A percentile compares a stretch with the other conserved stretches of the same genome.
phyloP scores from a whole-genome alignment of 2,329 filamentous ascomycete genomes.

The Arachnopeziza araneosa region DNA sequence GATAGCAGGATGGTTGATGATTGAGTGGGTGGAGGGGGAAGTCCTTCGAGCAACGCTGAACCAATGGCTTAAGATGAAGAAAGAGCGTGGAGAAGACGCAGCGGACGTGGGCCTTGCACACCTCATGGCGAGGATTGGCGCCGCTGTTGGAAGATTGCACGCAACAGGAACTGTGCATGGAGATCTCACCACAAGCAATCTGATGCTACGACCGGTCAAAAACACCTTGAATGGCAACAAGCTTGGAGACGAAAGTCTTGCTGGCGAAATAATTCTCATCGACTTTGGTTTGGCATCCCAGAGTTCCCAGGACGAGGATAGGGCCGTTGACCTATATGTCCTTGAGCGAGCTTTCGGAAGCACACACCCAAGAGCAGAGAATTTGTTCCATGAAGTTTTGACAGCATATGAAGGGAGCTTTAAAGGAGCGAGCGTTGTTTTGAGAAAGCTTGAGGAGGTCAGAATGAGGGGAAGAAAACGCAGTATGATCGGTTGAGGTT shows the following conservation, averaged over 20 bases:
- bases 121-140: constrained; percentile 67
- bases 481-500: constrained; percentile 79
- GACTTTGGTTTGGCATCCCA: constrained; percentile 89
- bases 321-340: constrained; percentile 94
- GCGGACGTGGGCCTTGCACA: constrained; percentile 45
- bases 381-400: constrained; percentile 68
- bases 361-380: constrained; percentile 83
- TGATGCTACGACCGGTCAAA: constrained; percentile 61
- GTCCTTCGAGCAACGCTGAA: constrained; percentile 68
- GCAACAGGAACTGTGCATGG: constrained; percentile 84
- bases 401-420: constrained; percentile 68
- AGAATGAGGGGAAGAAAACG: constrained; percentile 90
- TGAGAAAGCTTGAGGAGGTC: constrained; percentile 86
- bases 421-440: constrained; percentile 66
- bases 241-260: constrained; percentile 32
- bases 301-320: constrained; percentile 79
- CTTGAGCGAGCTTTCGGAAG: constrained; percentile 91
- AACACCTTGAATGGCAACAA: constrained; percentile 12
- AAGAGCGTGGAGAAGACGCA: constrained; percentile 29
- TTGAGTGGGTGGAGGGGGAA: constrained; percentile 77
- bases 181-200: constrained; percentile 93
- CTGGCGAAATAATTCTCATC: constrained; percentile 81
- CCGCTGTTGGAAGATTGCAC: constrained; percentile 71
- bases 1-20: constrained; percentile 64
- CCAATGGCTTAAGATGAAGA: constrained; percentile 50